Conservation (phyloP, 2,329 filamentous ascomycete genomes). For the Chaetomium olivaceum region DNA sequence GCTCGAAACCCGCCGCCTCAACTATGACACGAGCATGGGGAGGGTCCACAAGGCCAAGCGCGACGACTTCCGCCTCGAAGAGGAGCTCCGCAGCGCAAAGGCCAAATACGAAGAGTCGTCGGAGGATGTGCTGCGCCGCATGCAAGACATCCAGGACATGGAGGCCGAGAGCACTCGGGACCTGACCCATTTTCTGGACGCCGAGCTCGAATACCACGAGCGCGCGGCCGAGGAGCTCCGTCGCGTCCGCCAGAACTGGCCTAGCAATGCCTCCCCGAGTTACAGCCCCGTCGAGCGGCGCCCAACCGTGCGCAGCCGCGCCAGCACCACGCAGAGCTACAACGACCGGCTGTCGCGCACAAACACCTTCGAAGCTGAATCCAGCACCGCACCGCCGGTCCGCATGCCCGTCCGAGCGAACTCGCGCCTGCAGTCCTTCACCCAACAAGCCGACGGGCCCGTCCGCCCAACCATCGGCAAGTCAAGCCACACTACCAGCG, state of each 20-base stretch:
- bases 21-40: slow-evolving; percentile 83
- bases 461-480: slow-evolving; percentile 41
- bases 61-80: slow-evolving; percentile 90
- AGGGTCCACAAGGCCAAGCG: slow-evolving; percentile 94
- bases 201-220: slow-evolving; percentile 88
- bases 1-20: slow-evolving; percentile 83
- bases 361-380: slow-evolving; percentile 39
- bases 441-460: slow-evolving; percentile 38
- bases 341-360: slow-evolving; percentile 38
- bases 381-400: slow-evolving; percentile 35
- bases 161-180: slow-evolving; percentile 82
- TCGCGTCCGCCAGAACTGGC: slow-evolving; percentile 52
- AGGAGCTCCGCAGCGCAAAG: slow-evolving; percentile 86
- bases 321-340: slow-evolving; percentile 51
- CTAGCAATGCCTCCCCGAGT: slow-evolving; percentile 31
- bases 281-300: slow-evolving; percentile 32
- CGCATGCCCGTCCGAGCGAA: slow-evolving; percentile 41
- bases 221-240: slow-evolving; percentile 81
- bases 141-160: slow-evolving; percentile 95
- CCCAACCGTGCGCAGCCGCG: slow-evolving; percentile 44
- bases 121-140: slow-evolving; percentile 86
- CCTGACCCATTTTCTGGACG: slow-evolving; percentile 78
- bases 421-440: slow-evolving; percentile 31
- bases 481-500: slow-evolving; percentile 31
- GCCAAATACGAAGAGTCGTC: slow-evolving; percentile 95